phyloP scores from a whole-genome alignment of 2,329 filamentous ascomycete genomes.

The Myriosclerotinia curreyana region DNA sequence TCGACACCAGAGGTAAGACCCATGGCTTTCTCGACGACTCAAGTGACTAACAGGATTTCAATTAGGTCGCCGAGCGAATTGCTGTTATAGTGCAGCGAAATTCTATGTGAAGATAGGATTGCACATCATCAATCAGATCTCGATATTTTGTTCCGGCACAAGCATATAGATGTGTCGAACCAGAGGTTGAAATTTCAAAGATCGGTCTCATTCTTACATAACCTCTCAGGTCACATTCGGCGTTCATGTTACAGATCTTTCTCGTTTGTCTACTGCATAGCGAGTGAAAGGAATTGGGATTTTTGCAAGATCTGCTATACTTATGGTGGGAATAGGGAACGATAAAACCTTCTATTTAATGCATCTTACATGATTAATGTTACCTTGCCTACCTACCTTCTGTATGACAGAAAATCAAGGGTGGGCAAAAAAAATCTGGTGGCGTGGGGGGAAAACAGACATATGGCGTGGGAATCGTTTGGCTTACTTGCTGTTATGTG shows the following conservation, averaged over 20 bases:
- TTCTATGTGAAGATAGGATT: constrained; percentile 16
- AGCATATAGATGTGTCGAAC: constrained; percentile 3
- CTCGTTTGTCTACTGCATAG: constrained; percentile 40
- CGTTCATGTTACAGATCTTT: constrained; percentile 37
- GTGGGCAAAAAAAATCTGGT: constrained; percentile 30
- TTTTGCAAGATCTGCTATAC: constrained; percentile 37
- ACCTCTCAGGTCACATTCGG: constrained; percentile 36
- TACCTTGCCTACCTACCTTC: constrained; percentile 27
- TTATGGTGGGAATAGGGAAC: constrained; percentile 29
- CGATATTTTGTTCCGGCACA: constrained; percentile 3
- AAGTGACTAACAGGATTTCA: constrained; percentile 7
- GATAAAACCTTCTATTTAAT: constrained; percentile 35
- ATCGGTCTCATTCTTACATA: constrained; percentile 38
- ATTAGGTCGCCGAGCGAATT: constrained; percentile 38
- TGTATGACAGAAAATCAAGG: constrained; percentile 28
- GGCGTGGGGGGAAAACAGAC: constrained; percentile 32
- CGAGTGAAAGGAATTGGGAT: constrained; percentile 38
- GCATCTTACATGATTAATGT: constrained; percentile 39
- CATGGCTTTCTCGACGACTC: not conserved
- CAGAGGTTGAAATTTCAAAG: constrained; percentile 11
- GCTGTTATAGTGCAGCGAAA: constrained; percentile 33
- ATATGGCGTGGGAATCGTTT: constrained; percentile 37
- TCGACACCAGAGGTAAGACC: constrained; percentile 73
- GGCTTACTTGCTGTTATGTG: constrained; percentile 31
- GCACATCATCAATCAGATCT: constrained; percentile 12